Evolutionary conservation across 306 rosid species (phyloP).

Genomic region (Begonia loranthoides): DNA sequence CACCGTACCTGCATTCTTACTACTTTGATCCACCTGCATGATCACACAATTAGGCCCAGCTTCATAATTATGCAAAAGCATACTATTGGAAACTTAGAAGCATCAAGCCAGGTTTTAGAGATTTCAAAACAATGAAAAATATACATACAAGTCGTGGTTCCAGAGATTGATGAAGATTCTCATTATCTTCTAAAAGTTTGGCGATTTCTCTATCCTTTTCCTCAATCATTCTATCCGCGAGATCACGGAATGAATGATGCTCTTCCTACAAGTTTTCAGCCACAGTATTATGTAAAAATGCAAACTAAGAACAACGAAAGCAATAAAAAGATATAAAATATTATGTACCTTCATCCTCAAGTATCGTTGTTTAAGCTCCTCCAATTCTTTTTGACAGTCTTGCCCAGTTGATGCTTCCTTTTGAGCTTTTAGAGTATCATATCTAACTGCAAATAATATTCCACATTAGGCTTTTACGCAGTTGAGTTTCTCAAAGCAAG

Average conservation of each 20-base stretch:
- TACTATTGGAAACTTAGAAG: conserved; percentile 5
- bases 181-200: conserved; percentile 65
- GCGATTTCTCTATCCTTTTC: conserved; percentile 87
- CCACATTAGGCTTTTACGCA: conserved; percentile 12
- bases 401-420: conserved; percentile 54
- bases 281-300: conserved; percentile 15
- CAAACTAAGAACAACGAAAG: conserved; percentile 6
- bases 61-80: conserved; percentile 10
- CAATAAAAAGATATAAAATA: conserved; percentile 8
- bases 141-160: conserved; percentile 56
- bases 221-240: conserved; percentile 85
- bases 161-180: conserved; percentile 58
- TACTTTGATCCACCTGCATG: conserved; percentile 48
- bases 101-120: conserved; percentile 8
- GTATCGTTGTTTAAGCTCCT: conserved; percentile 60
- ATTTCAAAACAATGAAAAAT: conserved; percentile 9
- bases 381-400: conserved; percentile 58
- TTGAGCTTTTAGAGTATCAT: conserved; percentile 69
- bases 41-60: conserved; percentile 14
- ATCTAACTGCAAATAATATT: conserved; percentile 50
- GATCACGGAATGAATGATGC: conserved; percentile 75
- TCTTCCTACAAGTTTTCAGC: conserved; percentile 50
- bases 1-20: conserved; percentile 44
- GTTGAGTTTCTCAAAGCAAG: conserved; percentile 2
- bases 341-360: conserved; percentile 61